A percentile compares a stretch with the other conserved stretches of the same genome.
Evolutionary conservation across 2,329 filamentous ascomycete species (phyloP).

Genomic region (Escovopsis sp.): DNA sequence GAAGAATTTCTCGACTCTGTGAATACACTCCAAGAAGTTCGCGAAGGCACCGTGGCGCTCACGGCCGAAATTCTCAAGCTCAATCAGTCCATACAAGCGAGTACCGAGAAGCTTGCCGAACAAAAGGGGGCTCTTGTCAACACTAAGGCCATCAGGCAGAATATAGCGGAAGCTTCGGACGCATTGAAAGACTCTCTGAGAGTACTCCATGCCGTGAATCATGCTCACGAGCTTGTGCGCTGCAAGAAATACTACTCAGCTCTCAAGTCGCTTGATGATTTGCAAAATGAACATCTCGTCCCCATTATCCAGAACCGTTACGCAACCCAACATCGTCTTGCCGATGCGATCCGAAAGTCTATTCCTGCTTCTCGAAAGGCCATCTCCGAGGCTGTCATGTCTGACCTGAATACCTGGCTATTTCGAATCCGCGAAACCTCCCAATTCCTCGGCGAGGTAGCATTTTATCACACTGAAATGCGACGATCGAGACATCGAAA

Average conservation of each 20-base stretch:
- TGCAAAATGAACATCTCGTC: conserved; percentile 85
- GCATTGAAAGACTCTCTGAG: conserved; percentile 84
- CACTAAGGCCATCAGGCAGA: conserved; percentile 80
- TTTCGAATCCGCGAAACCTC: conserved; percentile 91
- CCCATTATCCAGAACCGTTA: conserved; percentile 64
- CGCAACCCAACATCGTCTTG: conserved; percentile 86
- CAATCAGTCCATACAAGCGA: conserved; percentile 88
- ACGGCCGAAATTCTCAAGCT: conserved; percentile 84
- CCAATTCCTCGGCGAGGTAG: conserved; percentile 88
- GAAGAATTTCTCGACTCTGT: conserved; percentile 93
- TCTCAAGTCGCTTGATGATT: conserved; percentile 81
- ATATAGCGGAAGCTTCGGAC: conserved; percentile 84
- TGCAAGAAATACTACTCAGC: conserved; percentile 95
- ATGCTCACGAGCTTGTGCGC: conserved; percentile 78
- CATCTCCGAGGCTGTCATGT: conserved; percentile 95
- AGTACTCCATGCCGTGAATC: conserved; percentile 82
- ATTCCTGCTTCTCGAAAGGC: conserved; percentile 84
- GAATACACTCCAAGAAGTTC: conserved; percentile 81
- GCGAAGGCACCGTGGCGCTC: conserved; percentile 76
- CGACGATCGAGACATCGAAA: conserved; percentile 72
- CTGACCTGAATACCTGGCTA: conserved; percentile 90
- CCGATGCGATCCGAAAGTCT: conserved; percentile 89
- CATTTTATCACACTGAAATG: conserved; percentile 90
- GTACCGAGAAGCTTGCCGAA: conserved; percentile 83
- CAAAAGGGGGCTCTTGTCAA: conserved; percentile 93